Evolutionary conservation across 2,329 filamentous ascomycete species (phyloP).

Genomic region (Ophiocordyceps camponoti-rufipedis): DNA sequence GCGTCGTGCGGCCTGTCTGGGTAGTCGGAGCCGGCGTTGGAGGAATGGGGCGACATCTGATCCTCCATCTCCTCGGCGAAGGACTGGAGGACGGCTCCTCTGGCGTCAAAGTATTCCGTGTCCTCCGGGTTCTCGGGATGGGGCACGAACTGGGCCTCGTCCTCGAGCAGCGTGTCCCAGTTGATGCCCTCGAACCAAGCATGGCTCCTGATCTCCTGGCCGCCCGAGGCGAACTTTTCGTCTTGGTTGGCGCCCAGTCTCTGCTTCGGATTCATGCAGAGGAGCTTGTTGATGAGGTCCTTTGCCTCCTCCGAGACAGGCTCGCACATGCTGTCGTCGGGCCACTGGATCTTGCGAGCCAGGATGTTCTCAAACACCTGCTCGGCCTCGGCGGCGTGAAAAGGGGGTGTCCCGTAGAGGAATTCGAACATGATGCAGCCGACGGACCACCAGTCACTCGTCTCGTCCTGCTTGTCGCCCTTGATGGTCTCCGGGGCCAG

Average conservation of each 20-base stretch:
- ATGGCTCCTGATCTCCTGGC: constrained; percentile 78
- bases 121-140: constrained; percentile 88
- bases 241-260: constrained; percentile 73
- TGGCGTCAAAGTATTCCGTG: constrained; percentile 90
- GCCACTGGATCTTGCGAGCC: constrained; percentile 79
- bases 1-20: constrained; percentile 86
- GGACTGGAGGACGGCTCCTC: constrained; percentile 78
- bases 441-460: constrained; percentile 99
- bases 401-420: constrained; percentile 80
- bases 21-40: constrained; percentile 57
- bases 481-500: constrained; percentile 93
- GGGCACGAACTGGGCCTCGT: constrained; percentile 90
- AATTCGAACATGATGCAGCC: constrained; percentile 97
- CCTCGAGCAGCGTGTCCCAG: constrained; percentile 83
- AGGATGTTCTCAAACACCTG: constrained; percentile 95
- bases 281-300: constrained; percentile 81
- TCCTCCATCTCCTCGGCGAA: constrained; percentile 94
- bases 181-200: constrained; percentile 76
- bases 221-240: constrained; percentile 67
- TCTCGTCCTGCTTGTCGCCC: constrained; percentile 87
- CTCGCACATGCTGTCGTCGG: constrained; percentile 59
- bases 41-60: constrained; percentile 54
- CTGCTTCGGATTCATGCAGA: constrained; percentile 67
- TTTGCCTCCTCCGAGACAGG: constrained; percentile 69
- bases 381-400: constrained; percentile 78